Base-by-base conservation (phyloP, 2,329 filamentous ascomycete genomes). In the Penicillium sp. region DNA sequence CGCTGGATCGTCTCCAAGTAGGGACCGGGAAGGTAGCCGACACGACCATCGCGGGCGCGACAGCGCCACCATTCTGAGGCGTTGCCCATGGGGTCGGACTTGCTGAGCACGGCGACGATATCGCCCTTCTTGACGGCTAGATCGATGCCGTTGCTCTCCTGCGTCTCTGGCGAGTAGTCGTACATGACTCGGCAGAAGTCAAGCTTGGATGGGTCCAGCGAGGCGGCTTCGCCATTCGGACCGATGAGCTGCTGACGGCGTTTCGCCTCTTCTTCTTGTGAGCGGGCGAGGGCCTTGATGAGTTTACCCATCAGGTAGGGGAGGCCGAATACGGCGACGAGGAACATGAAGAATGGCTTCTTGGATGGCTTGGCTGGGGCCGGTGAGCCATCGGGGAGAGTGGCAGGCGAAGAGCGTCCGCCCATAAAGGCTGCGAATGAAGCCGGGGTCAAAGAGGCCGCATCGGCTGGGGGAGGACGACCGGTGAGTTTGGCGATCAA, bases 21-120 rank as follows among this genome's bases (percentile, higher is more conserved):
- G 1, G 89, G 90, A 1, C 85, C 83, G 2, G 94, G 93, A 5
- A 98, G 77, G 65, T 97, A 98, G 6, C 93, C 93, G 60, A 95
- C 84, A 22, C 89, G 80, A 37, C 89, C 90, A 65, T 97, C 89
- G 50, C 93, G 80, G 11, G 91, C 86, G 45, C 93, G 81, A 70
- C 94, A 98, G 56, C 86, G 83, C 93, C 93, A 98, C 93, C 93
- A 98, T 65, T 98, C 91, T 42, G 87, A 93, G 4, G 89, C 82
- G 59, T 93, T 89, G 35, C 93, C 93, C 63, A 91, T 81, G 0
- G 93, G 93, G 61, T 98, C 93, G 14, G 82, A 86, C 74, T 96
- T 96, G 73, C 85, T 86, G 44, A 98, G 78, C 1, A 98, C 89
- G 22, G 93, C 93, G 13, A 98, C 90, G 43, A 97, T 82, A 60